Evolutionary conservation across 805 yeast genomes (phyloP), one percentile per base, ranked within the genome.

Genomic region (Wickerhamomyces hampshirensis): DNA sequence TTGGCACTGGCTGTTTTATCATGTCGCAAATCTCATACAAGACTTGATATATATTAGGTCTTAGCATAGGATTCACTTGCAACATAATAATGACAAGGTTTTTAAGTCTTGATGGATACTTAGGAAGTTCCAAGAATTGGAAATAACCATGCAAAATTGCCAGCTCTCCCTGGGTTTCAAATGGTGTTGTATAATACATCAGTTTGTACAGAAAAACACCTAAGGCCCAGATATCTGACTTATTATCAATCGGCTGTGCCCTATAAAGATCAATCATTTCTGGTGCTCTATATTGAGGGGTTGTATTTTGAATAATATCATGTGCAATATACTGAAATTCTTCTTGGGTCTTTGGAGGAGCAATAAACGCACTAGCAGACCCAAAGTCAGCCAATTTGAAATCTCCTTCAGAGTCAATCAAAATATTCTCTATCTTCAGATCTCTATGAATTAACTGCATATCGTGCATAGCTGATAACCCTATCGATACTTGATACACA

Each of bases 331-430:
- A 55, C 44, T 80, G 84, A 56, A 82, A 82, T 55, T 83, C 91
- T 39, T 75, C 77, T 30, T 73, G 78, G 48, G 78, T 81, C 40
- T 73, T 74, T 2, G 96, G 96, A 2, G 94, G 84, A 14, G 83
- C 64, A 6, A 84, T 57, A 55, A 77, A 74, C 0, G 80, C 71
- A 7, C 85, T 71, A 2, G 93, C 82, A 1, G 96, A 86, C 4
- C 98, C 98, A 62, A 93, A 93, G 63, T 93, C 98, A 53, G 95
- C 84, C 16, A 93, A 64, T 56, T 88, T 89, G 64, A 83, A 93
- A 47, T 71, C 69, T 40, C 80, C 76, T 3, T 70, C 57, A 4
- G 72, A 63, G 56, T 85, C 88, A 26, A 93, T 84, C 39, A 91
- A 67, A 14, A 91, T 96, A 59, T 91, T 93, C 56, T 91, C 98